These are phyloP conservation scores for Ganoderma resinaceum DNA, from an alignment of 1,284 basidiomycete species.

Conservation along the genomic window DNA sequence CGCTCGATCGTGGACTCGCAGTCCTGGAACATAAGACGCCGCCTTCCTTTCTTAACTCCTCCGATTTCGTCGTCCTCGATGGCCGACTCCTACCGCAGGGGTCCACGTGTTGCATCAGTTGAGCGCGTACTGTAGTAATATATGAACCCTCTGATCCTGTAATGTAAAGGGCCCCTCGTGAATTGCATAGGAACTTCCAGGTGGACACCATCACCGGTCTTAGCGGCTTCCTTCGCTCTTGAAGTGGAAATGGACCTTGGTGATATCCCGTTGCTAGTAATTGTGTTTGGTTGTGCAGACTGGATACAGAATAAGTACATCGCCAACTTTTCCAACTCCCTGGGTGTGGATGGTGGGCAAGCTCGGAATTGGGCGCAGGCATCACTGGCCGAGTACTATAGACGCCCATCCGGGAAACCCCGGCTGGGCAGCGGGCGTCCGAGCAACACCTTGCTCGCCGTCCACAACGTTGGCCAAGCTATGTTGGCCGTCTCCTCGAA, in stretches of 20 bases:
- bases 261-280: background rate
- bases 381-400: conserved; percentile 12
- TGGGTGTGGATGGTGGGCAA: background rate
- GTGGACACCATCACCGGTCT: no score
- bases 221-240: background rate
- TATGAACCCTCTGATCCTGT: no score
- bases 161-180: no score
- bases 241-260: background rate
- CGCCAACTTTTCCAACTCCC: background rate
- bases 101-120: background rate
- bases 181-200: no score
- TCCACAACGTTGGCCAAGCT: conserved; percentile 34
- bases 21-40: background rate
- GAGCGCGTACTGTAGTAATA: no score
- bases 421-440: conserved; percentile 29
- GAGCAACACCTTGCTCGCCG: conserved; percentile 33
- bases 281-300: background rate
- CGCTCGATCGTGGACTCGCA: background rate
- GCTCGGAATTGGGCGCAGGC: conserved; percentile 14
- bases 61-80: background rate
- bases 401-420: conserved; percentile 29
- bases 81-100: background rate
- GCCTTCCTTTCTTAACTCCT: background rate
- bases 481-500: conserved; percentile 38
- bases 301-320: background rate